Base-by-base conservation (phyloP, 805 yeast genomes). In the Kurtzmaniella cleridarum region DNA sequence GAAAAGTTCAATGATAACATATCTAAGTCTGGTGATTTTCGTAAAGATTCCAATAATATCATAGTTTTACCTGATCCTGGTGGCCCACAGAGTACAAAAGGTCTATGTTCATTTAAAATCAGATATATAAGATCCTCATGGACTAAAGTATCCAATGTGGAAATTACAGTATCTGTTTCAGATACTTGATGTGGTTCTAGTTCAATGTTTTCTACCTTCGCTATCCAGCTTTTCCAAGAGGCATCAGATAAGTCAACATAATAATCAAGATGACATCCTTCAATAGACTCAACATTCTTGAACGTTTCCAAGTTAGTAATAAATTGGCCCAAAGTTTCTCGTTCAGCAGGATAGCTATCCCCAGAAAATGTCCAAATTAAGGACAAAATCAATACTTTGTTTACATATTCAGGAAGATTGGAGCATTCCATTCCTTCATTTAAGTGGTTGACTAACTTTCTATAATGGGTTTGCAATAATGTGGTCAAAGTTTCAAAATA, bases 41-140 rank as follows among this genome's bases (percentile, higher is more conserved):
- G 64, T 30, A 91, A 54, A 0, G 88, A 80, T 34, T 81, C 77
- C 47, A 86, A 71, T 14, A 91, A 60, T 0, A 90, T 79, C 98
- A 91, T 90, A 0, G 98, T 90, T 55, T 91, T 91, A 41, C 98
- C 98, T 0, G 96, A 84, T 3, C 98, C 98, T 0, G 98, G 97
- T 0, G 98, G 98, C 2, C 98, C 98, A 60, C 96, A 88, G 16
- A 91, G 66, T 20, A 91, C 66, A 13, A 87, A 55, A 0, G 95
- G 78, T 30, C 63, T 62, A 39, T 75, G 81, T 33, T 76, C 75
- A 27, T 67, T 65, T 28, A 90, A 50, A 2, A 84, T 56, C 0
- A 79, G 64, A 39, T 71, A 73, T 1, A 91, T 67, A 9, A 85
- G 50, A 1, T 63, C 54, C 43, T 86, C 91, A 41, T 85, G 85